Evolutionary conservation across 2,329 filamentous ascomycete genomes (phyloP), one percentile per base, ranked within the genome.

Genomic region (Sphaerulina populicola): DNA sequence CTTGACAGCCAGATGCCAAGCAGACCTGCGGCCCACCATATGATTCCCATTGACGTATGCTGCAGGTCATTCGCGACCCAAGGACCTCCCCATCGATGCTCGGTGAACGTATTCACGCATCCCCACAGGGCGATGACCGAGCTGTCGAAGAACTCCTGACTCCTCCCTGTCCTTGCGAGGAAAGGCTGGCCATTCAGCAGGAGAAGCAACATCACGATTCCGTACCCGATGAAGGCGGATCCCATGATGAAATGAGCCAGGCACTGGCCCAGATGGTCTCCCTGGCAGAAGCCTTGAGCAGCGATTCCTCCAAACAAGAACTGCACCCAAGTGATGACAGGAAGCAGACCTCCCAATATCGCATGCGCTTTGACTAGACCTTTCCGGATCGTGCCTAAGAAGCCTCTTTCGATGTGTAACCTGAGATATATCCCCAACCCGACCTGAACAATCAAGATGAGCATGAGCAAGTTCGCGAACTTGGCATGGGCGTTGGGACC

Each of bases 161-260:
- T 94, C 47, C 88, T 81, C 14, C 89, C 89, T 3, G 83, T 86
- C 43, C 84, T 80, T 59, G 81, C 82, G 51, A 98, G 72, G 88
- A 89, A 96, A 30, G 81, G 72, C 70, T 97, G 93, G 11, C 93
- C 93, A 37, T 93, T 88, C 6, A 96, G 74, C 31, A 97, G 78
- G 15, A 96, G 72, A 15, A 97, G 84, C 2, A 87, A 90, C 58
- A 98, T 77, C 35, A 95, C 68, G 49, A 96, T 85, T 27, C 88
- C 93, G 64, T 98, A 98, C 29, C 79, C 93, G 60, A 98, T 91
- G 67, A 98, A 98, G 1, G 91, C 90, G 60, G 86, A 85, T 40
- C 93, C 93, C 93, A 98, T 98, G 69, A 97, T 98, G 70, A 97
- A 98, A 69, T 98, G 93, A 1, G 93, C 93, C 38, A 87, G 72